Evolutionary conservation across 2,329 filamentous ascomycete genomes (phyloP), one percentile per base, ranked within the genome.

Genomic region (Zarea fungicola): DNA sequence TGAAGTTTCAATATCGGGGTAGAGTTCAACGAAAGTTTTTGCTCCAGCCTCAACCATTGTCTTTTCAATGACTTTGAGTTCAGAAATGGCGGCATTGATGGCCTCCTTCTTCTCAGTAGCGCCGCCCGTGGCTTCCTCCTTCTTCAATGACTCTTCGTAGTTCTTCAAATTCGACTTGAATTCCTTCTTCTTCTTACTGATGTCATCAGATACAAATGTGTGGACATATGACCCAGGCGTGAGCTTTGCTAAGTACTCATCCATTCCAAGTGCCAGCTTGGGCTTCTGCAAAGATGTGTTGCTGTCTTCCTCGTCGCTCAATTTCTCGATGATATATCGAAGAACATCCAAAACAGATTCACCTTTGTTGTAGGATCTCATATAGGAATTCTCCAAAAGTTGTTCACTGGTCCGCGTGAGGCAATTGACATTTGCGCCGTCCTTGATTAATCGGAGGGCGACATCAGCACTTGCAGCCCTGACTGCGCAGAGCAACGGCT

Each of bases 401-500:
- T 61, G 48, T 32, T 70, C 58, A 2, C 71, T 67, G 1, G 54
- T 49, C 2, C 59, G 61, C 0, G 77, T 77, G 32, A 89, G 57
- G 0, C 74, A 73, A 53, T 87, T 87, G 0, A 81, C 74, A 63
- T 91, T 77, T 4, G 77, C 85, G 2, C 86, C 87, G 14, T 69
- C 69, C 14, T 78, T 67, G 2, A 95, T 61, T 3, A 95, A 72
- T 34, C 76, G 68, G 4, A 80, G 58, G 1, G 79, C 80, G 6
- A 82, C 60, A 1, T 72, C 66, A 0, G 70, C 67, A 31, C 58
- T 57, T n/a, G 60, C 65, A 23, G 47, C 51, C 50, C 57, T 79
- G 59, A 67, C 74, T 13, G 89, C 87, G 4, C 74, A 50, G 9
- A 89, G 71, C 13, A 93, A 67, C 0, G 89, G 87, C 58, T 92